phyloP scores from a whole-genome alignment of 78 protist genomes.

The Bigelowiella natans region DNA sequence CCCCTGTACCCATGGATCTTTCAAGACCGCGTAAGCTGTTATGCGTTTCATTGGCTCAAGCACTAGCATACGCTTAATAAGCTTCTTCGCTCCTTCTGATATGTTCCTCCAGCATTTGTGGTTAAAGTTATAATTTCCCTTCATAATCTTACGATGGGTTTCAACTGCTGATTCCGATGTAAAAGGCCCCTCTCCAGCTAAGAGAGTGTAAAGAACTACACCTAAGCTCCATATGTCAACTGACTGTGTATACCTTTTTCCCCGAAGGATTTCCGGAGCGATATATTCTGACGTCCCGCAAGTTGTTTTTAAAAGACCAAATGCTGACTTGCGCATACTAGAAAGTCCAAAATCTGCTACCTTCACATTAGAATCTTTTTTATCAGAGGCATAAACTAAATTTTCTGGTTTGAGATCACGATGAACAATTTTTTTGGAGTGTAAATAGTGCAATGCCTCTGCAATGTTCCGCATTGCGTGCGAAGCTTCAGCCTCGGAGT shows the following conservation, averaged over 20 bases:
- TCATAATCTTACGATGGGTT: too few species aligned
- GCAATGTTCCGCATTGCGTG: neutral
- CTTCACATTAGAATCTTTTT: too few species aligned
- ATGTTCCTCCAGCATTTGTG: too few species aligned
- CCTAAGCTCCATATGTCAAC: constrained; percentile 46
- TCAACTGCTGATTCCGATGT: too few species aligned
- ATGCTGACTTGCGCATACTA: too few species aligned
- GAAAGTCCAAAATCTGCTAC: neutral
- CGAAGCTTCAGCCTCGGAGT: neutral
- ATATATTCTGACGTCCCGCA: neutral
- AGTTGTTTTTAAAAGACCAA: too few species aligned
- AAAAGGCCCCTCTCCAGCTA: neutral
- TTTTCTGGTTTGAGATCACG: constrained; percentile 12
- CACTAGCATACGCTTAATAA: neutral
- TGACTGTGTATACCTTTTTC: neutral
- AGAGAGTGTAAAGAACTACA: neutral
- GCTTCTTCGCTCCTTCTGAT: neutral
- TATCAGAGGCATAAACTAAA: neutral
- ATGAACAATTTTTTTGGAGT: neutral
- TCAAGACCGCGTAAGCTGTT: neutral
- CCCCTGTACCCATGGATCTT: neutral
- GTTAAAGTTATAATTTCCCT: too few species aligned
- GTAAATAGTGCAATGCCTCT: neutral
- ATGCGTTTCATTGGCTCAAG: neutral
- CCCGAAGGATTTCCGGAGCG: neutral